Evolutionary conservation across 2,329 filamentous ascomycete species (phyloP), one percentile per base, ranked within the genome.

Genomic region (Fusarium pseudoanthophilum): DNA sequence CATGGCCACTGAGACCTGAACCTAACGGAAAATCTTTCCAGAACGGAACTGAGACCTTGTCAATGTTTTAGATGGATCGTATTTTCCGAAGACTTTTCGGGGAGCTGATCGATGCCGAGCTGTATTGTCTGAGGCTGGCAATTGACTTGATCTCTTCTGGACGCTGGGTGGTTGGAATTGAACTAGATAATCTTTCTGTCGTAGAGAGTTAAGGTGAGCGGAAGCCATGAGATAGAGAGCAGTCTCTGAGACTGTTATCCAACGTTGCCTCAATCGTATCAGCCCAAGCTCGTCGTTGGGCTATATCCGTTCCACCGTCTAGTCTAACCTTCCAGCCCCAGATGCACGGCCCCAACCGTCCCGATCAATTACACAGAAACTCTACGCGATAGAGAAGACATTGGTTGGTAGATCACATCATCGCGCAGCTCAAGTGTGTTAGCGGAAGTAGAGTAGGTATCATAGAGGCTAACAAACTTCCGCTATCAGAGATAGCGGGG

Each of bases 361-460:
- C 60, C 51, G 71, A 75, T 75, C 45, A 48, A 53, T 40, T 60
- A 75, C 40, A 65, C 67, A 66, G 36, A 70, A 60, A 68, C 59
- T 66, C 57, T 71, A 39, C 13, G 32, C 32, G 5, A 14, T 34
- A 32, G 32, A 34, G 32, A 34, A 34, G 32, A 34, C 32, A 34
- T 14, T 34, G 32, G 13, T 34, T 34, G 32, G 32, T 28, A 28
- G 20, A 74, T 77, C 71, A 67, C 74, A 75, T 78, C 73, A 78
- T 75, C 65, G 52, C 57, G 74, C 74, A 67, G 60, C 67, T 73
- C 74, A 46, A 64, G 60, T 60, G n/a, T 61, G 58, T 39, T 21
- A 39, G 37, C 37, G 37, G 6, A 39, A 39, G 37, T 28, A 28
- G 4, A 7, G n/a, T n/a, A n/a, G n/a, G n/a, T 39, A 39, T 39